Base-by-base conservation (phyloP, 2,329 filamentous ascomycete genomes). In the Beauveria rudraprayagi region DNA sequence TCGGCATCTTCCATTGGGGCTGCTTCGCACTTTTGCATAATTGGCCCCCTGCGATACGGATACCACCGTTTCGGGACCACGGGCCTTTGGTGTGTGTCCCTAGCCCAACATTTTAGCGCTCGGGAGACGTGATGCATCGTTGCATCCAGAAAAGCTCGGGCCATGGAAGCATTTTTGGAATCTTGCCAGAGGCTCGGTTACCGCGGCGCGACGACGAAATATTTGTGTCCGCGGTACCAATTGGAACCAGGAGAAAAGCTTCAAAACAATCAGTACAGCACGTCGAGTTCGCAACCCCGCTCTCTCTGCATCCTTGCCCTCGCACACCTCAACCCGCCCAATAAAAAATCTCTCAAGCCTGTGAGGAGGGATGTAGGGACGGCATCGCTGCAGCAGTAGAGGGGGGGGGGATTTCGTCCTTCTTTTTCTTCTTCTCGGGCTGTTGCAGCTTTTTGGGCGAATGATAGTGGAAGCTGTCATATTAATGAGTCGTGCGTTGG, bases 141-240 rank as follows among this genome's bases (percentile, higher is more conserved):
- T 52, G 56, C 56, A 52, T 59, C 37, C 46, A 51, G 30, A 52
- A 58, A 52, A 52, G 56, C 56, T 59, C 56, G 56, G 56, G 37
- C 56, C 56, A 59, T 59, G 56, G 56, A 59, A 59, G 56, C 37
- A 43, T 28, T 59, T 59, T 52, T 41, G 46, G 56, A 52, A 59
- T 5, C 37, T 14, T 40, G 22, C 22, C 22, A 22, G 22, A 22
- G 22, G 22, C 22, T 22, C 22, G 22, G 22, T 22, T 2, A 22
- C 22, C 22, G 22, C 22, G 22, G 22, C 22, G 22, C 22, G 22
- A 22, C 34, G 17, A 48, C 40, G 10, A 16, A 30, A 8, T 50
- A 11, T 10, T 52, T 19, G 34, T 10, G 3, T 37, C 19, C 30
- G n/a, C 48, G 48, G 28, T n/a, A 52, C 10, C n/a, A 52, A 19